phyloP scores from a whole-genome alignment of 2,329 filamentous ascomycete species.

The Zasmidium citrigriseum region DNA sequence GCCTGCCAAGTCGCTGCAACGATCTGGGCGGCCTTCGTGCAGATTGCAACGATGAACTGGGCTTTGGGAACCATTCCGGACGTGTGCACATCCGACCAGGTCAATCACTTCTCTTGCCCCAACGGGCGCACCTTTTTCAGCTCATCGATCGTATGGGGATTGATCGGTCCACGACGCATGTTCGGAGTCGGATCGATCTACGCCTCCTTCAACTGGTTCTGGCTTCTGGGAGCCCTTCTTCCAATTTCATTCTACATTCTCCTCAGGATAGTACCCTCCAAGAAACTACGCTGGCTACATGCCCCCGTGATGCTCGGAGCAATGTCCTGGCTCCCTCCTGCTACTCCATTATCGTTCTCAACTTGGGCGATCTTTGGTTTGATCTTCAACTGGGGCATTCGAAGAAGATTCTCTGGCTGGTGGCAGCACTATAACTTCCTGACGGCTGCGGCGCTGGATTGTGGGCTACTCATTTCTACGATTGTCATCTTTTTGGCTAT shows the following conservation, averaged over 20 bases:
- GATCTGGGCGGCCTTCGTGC: conserved; percentile 73
- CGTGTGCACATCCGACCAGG: conserved; percentile 76
- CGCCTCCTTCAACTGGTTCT: conserved; percentile 76
- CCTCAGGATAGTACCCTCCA: conserved; percentile 16
- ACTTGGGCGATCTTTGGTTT: conserved; percentile 86
- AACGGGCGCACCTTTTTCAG: conserved; percentile 89
- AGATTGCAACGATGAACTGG: conserved; percentile 86
- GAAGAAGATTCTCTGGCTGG: conserved; percentile 70
- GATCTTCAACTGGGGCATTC: conserved; percentile 76
- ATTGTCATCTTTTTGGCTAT: conserved; percentile 85
- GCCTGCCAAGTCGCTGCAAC: conserved; percentile 76
- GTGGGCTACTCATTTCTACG: conserved; percentile 77
- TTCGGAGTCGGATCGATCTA: conserved; percentile 78
- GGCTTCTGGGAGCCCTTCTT: conserved; percentile 72
- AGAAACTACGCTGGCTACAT: conserved; percentile 20
- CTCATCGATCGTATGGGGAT: conserved; percentile 85
- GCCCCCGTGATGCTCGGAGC: conserved; percentile 77
- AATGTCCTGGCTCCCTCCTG: conserved; percentile 82
- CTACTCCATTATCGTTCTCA: conserved; percentile 78
- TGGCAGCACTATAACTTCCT: conserved; percentile 94
- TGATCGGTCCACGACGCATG: conserved; percentile 77
- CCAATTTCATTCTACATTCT: conserved; percentile 76
- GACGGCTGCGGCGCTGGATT: conserved; percentile 78
- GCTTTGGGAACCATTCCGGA: conserved; percentile 77
- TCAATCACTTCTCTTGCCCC: conserved; percentile 85